Evolutionary conservation across 176 grass and related monocot species (phyloP), one percentile per base, ranked within the genome.

Genomic region (Dactylis glomerata): DNA sequence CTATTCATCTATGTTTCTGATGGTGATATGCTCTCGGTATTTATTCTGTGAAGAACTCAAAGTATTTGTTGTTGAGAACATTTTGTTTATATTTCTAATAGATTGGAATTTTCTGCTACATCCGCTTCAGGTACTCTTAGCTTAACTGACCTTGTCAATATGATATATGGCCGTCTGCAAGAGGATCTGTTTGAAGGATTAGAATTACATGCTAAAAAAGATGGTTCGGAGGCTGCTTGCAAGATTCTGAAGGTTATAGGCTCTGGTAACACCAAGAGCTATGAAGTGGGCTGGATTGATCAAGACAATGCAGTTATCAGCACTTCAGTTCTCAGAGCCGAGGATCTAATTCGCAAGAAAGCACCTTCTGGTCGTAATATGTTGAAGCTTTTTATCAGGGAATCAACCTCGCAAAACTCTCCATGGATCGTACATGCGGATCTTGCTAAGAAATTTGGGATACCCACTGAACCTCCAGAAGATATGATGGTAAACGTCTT

Each of bases 361-460:
- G 85, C 87, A 32, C 91, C 80, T 75, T 33, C 59, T 84, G 88
- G 89, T 73, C 87, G 82, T 79, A 86, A 86, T 77, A 82, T 85
- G 45, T 82, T 98, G 31, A 98, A 84, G 75, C 32, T 87, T 36
- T 95, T 90, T 88, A 93, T 98, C 30, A 95, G 88, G 81, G 85
- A 81, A 23, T 98, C 92, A 34, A 92, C 91, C 69, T 90, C 73
- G 20, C 81, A 83, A 79, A 95, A 68, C 84, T 77, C 54, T 74
- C 95, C 95, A 44, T 98, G 95, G 95, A 84, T 90, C 22, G 62
- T 98, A 77, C 87, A 91, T 90, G 72, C 87, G 73, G 81, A 92
- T 69, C 87, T 98, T 88, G 91, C 91, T 56, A 87, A 87, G 63
- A 88, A 93, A 87, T 81, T 92, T 87, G 85, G 83, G 31, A 91